These are phyloP conservation scores for Umbelopsis ramanniana DNA, from an alignment of 192 early-diverging fungal species.

Conservation along the genomic window DNA sequence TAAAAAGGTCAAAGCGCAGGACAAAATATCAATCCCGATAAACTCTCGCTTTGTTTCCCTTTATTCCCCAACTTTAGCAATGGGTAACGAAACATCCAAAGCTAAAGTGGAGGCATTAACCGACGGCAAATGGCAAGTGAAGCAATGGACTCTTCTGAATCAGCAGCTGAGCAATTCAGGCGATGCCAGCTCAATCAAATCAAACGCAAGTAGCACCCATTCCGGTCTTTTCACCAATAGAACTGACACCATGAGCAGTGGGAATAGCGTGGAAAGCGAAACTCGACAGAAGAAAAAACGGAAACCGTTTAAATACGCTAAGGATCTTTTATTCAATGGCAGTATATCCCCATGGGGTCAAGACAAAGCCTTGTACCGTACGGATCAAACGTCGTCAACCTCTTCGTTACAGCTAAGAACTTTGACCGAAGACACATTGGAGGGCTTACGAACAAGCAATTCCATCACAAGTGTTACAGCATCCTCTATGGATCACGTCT, in stretches of 20 bases:
- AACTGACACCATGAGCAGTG: constrained; percentile 1
- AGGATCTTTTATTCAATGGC: neutral
- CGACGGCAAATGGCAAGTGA: neutral
- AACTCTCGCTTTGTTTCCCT: neutral
- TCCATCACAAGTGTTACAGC: neutral
- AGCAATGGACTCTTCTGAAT: neutral
- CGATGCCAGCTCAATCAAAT: neutral
- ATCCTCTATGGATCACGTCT: neutral
- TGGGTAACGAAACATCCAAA: constrained; percentile 19
- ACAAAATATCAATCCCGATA: neutral
- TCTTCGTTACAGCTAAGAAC: neutral
- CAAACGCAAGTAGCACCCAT: neutral
- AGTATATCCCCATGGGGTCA: neutral
- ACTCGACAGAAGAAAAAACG: neutral
- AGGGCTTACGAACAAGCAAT: neutral
- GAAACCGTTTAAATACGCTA: neutral
- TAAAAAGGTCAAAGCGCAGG: constrained; percentile 4
- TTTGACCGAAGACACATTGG: neutral
- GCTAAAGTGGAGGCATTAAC: neutral
- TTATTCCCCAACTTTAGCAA: constrained; percentile 5
- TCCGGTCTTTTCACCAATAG: neutral
- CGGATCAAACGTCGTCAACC: neutral
- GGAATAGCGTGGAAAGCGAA: neutral
- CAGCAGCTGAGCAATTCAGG: neutral
- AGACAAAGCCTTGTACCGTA: neutral